These are phyloP conservation scores for Pleurotus citrinopileatus DNA, from an alignment of 768 basidiomycete species.

Conservation along the genomic window DNA sequence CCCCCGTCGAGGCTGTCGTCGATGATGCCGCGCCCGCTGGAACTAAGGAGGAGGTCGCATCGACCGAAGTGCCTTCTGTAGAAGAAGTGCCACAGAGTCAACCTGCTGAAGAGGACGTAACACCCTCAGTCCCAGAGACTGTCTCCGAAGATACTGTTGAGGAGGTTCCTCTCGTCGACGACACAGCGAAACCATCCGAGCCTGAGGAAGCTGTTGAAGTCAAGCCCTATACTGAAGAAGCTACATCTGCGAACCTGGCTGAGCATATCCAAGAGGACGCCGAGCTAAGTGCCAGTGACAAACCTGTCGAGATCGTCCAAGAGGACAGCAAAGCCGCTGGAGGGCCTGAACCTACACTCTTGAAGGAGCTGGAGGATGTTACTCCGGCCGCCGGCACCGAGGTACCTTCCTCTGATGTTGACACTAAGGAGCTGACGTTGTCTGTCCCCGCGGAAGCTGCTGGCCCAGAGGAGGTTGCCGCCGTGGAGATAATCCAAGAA, in stretches of 20 bases:
- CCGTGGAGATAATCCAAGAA: background rate
- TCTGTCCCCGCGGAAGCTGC: too few relatives aligned
- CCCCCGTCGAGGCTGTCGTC: background rate
- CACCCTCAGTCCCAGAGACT: too few relatives aligned
- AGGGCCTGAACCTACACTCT: too few relatives aligned
- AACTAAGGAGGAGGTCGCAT: background rate
- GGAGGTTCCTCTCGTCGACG: background rate
- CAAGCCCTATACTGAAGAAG: background rate
- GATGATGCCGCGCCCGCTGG: slow-evolving; percentile 1
- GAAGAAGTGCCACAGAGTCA: background rate
- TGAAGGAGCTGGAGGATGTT: too few relatives aligned
- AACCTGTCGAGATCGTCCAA: too few relatives aligned
- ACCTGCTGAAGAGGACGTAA: background rate
- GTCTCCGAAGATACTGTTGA: background rate
- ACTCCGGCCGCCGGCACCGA: too few relatives aligned
- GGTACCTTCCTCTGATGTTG: background rate
- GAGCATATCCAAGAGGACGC: too few relatives aligned
- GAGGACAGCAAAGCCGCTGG: too few relatives aligned
- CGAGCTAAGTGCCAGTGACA: too few relatives aligned
- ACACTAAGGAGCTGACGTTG: too few relatives aligned
- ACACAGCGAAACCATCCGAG: background rate
- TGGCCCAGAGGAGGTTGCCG: background rate
- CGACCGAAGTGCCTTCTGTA: background rate
- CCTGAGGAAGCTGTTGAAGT: background rate
- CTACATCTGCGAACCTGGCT: background rate